Evolutionary conservation across 2,329 filamentous ascomycete species (phyloP), one percentile per base, ranked within the genome.

Genomic region (Cadophora sp.): DNA sequence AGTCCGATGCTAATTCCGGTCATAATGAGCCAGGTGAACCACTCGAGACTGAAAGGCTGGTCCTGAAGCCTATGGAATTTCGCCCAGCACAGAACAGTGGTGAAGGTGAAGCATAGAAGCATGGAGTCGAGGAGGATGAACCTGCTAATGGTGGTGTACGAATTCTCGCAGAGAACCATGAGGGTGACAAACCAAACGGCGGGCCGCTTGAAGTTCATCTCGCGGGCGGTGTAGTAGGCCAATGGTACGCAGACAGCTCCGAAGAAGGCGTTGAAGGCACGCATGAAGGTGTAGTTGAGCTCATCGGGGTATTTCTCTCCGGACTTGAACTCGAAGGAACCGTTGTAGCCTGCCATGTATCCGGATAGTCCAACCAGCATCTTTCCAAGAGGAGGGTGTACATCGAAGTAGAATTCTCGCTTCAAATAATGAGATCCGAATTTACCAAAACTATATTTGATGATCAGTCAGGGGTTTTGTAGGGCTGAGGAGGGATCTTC

Each of bases 391-490:
- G 96, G 96, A 73, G 96, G 96, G 81, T 97, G 93, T 68, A 97
- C 85, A 85, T 97, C 93, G 83, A 99, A 99, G 87, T 99, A 99
- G 85, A 98, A 97, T 82, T 99, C 96, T 80, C 95, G 93, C 81
- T 99, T 97, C 79, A 99, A 90, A 81, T 99, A 99, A 83, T 99
- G 95, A 76, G 95, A 98, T 72, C 96, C 96, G 81, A 99, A 99
- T 84, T 99, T 99, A 79, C 93, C 93, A 80, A 97, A 97, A 81
- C 91, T 93, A 76, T 68, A 60, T 27, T 31, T 64, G 74, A 62
- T 67, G 58, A 31, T 72, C 64, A 71, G 71, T 67, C 62, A 59
- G 40, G 29, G 50, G n/a, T 12, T 53, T 5, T 55, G 22, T 60
- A 83, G n/a, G 83, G 73, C 81, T 82, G 72, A 43, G 71, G 46